Conservation (phyloP, 2,329 filamentous ascomycete species). For the Ceratocystis variospora region DNA sequence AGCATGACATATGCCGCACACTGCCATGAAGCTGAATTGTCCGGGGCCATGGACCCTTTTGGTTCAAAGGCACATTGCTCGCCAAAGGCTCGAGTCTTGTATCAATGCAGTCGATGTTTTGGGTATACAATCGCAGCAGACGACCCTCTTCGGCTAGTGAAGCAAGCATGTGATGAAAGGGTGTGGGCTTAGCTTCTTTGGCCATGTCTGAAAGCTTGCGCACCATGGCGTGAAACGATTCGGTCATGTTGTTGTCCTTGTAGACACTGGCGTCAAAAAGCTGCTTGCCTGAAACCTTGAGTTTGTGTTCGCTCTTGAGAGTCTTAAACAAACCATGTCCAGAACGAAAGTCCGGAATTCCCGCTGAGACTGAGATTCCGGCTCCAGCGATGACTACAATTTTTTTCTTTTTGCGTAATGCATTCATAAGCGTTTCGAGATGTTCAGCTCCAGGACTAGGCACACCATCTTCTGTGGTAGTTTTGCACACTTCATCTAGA, state of each 20-base stretch:
- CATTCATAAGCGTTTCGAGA: slow-evolving; percentile 57
- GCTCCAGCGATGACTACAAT: slow-evolving; percentile 94
- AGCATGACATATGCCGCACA: slow-evolving; percentile 90
- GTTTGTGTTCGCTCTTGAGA: slow-evolving; percentile 71
- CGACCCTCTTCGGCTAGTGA: slow-evolving; percentile 78
- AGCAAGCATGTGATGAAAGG: slow-evolving; percentile 87
- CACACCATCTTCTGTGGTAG: slow-evolving; percentile 28
- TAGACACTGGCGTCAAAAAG: slow-evolving; percentile 97
- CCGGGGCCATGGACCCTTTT: slow-evolving; percentile 81
- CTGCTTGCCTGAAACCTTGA: slow-evolving; percentile 81
- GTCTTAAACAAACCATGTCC: slow-evolving; percentile 78
- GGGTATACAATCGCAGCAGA: slow-evolving; percentile 79
- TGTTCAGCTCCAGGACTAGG: slow-evolving; percentile 40
- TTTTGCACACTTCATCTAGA: slow-evolving; percentile 34
- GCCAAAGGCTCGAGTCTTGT: slow-evolving; percentile 65
- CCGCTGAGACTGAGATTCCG: slow-evolving; percentile 91
- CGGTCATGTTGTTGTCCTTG: slow-evolving; percentile 75
- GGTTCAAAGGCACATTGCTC: slow-evolving; percentile 65
- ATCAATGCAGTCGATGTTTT: slow-evolving; percentile 95
- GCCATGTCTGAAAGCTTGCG: slow-evolving; percentile 71
- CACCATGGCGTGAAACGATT: slow-evolving; percentile 93
- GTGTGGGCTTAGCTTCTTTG: slow-evolving; percentile 62
- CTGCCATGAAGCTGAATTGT: slow-evolving; percentile 91
- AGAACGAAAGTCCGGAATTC: slow-evolving; percentile 94
- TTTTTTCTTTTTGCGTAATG: slow-evolving; percentile 78